Evolutionary conservation across 83 land plant genomes (phyloP), one percentile per base, ranked within the genome.

Genomic region (Picea abies): DNA sequence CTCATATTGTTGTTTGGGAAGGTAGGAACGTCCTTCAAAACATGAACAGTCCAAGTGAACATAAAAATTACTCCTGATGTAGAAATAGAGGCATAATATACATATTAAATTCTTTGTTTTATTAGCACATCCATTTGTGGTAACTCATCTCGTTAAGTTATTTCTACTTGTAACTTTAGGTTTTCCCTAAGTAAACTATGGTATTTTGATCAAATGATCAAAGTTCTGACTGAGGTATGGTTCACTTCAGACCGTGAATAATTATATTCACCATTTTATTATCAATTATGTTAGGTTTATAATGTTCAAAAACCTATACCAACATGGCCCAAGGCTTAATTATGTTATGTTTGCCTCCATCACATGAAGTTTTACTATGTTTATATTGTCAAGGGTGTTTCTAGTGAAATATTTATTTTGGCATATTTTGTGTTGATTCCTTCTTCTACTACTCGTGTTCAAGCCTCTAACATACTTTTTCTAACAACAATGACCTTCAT

Each of bases 141-240:
- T 20, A 58, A 25, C 52, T 35, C 11, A 35, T 61, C 39, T 86
- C 41, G 22, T 56, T 15, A 58, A 23, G 56, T 39, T 77, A n/a
- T 16, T 60, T 9, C 64, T 32, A 52, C 41, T 70, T 41, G 23
- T 66, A 78, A 81, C 16, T 86, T 29, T 84, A 98, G 99, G 90
- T 98, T 94, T 87, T 87, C 99, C 14, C 95, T 93, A 14, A 94
- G 88, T 73, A 98, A 94, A 81, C 80, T 89, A 32, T 98, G 99
- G 99, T 98, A 94, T 82, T 90, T 96, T 83, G 99, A 98, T 85
- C 99, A 98, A 84, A 96, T 98, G 97, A 89, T 96, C 25, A 95
- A 87, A 81, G 96, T 98, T 64, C 84, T 98, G 78, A 85, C 90
- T n/a, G 93, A 96, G 99, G 98, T 97, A 93, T 80, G 79, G 37